phyloP scores from a whole-genome alignment of 1,284 basidiomycete species.

The Stereum hirsutum region DNA sequence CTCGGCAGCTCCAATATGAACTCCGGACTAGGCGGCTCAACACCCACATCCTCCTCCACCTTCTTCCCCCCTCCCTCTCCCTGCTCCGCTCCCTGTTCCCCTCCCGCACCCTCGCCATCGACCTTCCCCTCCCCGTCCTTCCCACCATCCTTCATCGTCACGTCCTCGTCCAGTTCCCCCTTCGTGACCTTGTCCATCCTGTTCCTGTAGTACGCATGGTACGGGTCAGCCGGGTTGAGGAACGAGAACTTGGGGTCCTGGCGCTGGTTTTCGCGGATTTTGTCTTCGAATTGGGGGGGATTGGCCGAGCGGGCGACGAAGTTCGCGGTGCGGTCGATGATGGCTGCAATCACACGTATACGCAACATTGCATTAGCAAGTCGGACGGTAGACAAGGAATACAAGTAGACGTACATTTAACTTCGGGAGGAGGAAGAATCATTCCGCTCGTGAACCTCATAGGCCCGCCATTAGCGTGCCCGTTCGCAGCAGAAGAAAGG shows the following conservation, averaged over 20 bases:
- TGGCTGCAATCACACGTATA: constrained; percentile 38
- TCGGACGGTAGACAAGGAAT: neutral
- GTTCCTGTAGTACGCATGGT: constrained; percentile 94
- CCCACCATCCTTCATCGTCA: constrained; percentile 31
- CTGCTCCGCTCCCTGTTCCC: constrained; percentile 26
- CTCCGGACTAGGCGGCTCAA: constrained; percentile 78
- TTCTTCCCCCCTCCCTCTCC: constrained; percentile 24
- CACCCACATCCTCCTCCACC: constrained; percentile 43
- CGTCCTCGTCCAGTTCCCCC: constrained; percentile 66
- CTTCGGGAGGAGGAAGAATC: constrained; percentile 89
- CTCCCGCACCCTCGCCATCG: constrained; percentile 28
- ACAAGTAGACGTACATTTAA: constrained; percentile 60
- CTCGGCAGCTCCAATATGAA: constrained; percentile 88
- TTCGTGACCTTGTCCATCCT: constrained; percentile 71
- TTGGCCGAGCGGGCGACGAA: constrained; percentile 90
- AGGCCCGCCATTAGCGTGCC: constrained; percentile 30
- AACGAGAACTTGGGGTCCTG: constrained; percentile 96
- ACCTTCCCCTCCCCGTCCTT: constrained; percentile 27
- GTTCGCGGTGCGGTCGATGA: constrained; percentile 94
- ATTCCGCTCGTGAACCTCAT: constrained; percentile 72
- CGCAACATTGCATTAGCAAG: neutral
- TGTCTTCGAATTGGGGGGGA: constrained; percentile 86
- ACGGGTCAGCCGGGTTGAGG: constrained; percentile 89
- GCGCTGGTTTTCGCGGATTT: constrained; percentile 91
- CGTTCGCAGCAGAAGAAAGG: constrained; percentile 16